Evolutionary conservation across 1,284 basidiomycete species (phyloP).

Genomic region (Mixia osmundae): DNA sequence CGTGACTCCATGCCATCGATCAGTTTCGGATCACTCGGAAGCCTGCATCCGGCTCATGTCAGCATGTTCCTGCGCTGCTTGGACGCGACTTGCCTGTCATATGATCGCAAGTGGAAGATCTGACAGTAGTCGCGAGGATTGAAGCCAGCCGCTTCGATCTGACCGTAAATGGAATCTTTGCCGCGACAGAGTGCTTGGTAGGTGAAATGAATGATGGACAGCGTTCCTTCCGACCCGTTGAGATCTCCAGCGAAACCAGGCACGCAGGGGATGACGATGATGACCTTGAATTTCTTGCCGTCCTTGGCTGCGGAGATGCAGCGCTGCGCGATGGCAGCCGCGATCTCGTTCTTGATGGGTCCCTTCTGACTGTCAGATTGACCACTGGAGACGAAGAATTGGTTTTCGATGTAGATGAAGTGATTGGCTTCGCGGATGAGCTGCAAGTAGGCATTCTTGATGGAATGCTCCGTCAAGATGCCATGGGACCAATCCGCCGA

Average conservation of each 20-base stretch:
- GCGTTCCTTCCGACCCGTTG: slow-evolving; percentile 34
- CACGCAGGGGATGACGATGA: slow-evolving; percentile 37
- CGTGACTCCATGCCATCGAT: slow-evolving; percentile 44
- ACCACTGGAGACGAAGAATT: slow-evolving; percentile 67
- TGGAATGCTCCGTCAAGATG: slow-evolving; percentile 20
- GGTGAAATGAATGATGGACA: slow-evolving; percentile 54
- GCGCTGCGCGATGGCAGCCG: slow-evolving; percentile 50
- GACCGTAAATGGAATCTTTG: slow-evolving; percentile 60
- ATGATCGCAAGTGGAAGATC: slow-evolving; percentile 71
- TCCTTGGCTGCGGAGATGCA: slow-evolving; percentile 50
- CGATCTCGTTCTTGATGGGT: slow-evolving; percentile 49
- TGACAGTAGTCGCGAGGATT: slow-evolving; percentile 56
- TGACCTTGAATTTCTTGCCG: slow-evolving; percentile 46
- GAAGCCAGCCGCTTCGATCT: slow-evolving; percentile 48
- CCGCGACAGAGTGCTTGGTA: slow-evolving; percentile 63
- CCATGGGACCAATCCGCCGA: slow-evolving; percentile 15
- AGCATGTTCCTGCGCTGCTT: too few species aligned
- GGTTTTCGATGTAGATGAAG: slow-evolving; percentile 83
- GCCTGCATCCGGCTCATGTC: too few species aligned
- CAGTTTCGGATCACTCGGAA: slow-evolving; percentile 29
- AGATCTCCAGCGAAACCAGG: slow-evolving; percentile 61
- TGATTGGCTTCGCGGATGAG: slow-evolving; percentile 62
- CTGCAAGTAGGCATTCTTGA: slow-evolving; percentile 35
- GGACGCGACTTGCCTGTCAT: too few species aligned
- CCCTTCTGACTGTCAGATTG: slow-evolving; percentile 24